phyloP scores from a whole-genome alignment of 1,139 yeast genomes.

The Pneumocystis sp. region DNA sequence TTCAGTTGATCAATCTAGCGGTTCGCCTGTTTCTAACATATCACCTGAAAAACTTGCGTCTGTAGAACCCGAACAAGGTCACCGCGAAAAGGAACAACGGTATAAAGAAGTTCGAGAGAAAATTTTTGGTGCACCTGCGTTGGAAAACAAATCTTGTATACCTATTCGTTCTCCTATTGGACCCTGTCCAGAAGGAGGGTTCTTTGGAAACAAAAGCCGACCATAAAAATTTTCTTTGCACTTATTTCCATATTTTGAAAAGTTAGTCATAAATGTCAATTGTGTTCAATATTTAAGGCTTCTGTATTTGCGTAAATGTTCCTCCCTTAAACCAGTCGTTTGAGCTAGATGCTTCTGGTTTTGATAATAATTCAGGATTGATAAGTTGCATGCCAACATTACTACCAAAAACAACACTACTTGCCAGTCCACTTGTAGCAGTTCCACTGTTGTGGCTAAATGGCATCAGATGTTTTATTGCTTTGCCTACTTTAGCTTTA shows the following conservation, averaged over 20 bases:
- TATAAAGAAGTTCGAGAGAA: neutral
- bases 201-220: neutral
- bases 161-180: neutral
- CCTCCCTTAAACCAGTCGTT: constrained; percentile 24
- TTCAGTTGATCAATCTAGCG: neutral
- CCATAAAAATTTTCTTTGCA: neutral
- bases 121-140: neutral
- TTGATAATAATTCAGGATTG: constrained; percentile 17
- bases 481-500: constrained; percentile 23
- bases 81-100: neutral
- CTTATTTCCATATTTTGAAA: neutral
- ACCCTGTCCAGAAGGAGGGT: neutral
- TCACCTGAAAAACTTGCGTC: neutral
- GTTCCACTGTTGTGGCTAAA: neutral
- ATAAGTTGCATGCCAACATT: constrained; percentile 21
- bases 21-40: neutral
- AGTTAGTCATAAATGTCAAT: constrained; percentile 9
- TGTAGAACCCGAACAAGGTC: neutral
- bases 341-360: constrained; percentile 10
- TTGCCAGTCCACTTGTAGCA: neutral
- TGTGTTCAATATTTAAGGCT: constrained; percentile 9
- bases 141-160: neutral
- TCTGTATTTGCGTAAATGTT: constrained; percentile 19
- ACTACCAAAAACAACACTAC: neutral
- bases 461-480: neutral